phyloP scores from a whole-genome alignment of 805 yeast genomes.

The Candida adriatica region DNA sequence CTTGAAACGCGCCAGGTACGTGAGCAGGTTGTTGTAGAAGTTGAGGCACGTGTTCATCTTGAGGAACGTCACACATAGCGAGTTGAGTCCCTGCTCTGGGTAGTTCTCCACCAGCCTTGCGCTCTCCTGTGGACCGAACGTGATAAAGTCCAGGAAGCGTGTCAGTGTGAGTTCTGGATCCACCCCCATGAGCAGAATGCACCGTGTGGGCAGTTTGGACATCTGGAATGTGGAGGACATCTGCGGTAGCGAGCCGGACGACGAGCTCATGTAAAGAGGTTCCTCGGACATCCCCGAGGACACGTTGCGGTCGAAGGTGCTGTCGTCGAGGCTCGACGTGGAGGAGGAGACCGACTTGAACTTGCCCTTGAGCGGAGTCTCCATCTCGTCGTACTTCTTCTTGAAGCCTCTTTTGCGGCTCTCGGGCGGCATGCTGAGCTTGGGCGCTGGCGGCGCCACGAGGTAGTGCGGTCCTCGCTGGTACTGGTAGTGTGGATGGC shows the following conservation, averaged over 20 bases:
- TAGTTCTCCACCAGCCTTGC: constrained; percentile 33
- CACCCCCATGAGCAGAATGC: constrained; percentile 20
- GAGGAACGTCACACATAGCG: constrained; percentile 20
- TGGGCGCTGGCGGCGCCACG: constrained; percentile 18
- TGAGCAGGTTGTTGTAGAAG: constrained; percentile 31
- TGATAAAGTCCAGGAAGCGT: constrained; percentile 38
- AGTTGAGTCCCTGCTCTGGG: constrained; percentile 20
- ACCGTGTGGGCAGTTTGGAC: constrained; percentile 20
- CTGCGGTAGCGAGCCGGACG: constrained; percentile 9
- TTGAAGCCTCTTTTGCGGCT: constrained; percentile 10
- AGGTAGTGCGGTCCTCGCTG: constrained; percentile 6
- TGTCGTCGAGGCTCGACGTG: constrained; percentile 9
- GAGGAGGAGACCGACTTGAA: constrained; percentile 11
- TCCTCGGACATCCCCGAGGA: constrained; percentile 6
- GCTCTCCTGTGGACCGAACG: constrained; percentile 58
- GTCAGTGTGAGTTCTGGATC: constrained; percentile 14
- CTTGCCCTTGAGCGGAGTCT: constrained; percentile 7
- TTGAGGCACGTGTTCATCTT: constrained; percentile 29
- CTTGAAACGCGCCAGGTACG: constrained; percentile 30
- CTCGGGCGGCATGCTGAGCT: constrained; percentile 17
- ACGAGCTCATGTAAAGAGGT: constrained; percentile 6
- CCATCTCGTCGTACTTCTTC: constrained; percentile 1
- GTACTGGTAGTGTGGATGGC: constrained; percentile 15
- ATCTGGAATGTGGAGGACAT: constrained; percentile 5
- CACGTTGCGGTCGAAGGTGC: constrained; percentile 7